Conservation (phyloP, 176 grass and related monocot species). For the Triticum urartu region DNA sequence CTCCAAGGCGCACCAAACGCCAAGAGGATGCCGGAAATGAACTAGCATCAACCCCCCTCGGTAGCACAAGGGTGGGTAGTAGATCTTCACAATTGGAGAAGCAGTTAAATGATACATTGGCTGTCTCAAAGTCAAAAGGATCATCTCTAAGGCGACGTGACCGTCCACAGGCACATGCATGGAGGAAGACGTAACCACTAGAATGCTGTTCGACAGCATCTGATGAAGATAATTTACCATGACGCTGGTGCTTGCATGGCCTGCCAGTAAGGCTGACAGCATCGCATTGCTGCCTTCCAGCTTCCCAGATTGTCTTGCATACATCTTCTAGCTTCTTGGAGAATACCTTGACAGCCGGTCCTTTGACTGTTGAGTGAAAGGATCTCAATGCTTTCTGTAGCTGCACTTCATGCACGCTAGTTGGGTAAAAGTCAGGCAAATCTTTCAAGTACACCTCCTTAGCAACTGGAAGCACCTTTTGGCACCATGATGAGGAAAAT, state of each 20-base stretch:
- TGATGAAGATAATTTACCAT: conserved; percentile 39
- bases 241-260: conserved; percentile 78
- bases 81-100: conserved; percentile 86
- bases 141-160: conserved; percentile 77
- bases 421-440: conserved; percentile 82
- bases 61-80: conserved; percentile 68
- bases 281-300: conserved; percentile 92
- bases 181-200: conserved; percentile 81
- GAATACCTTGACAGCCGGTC: conserved; percentile 66
- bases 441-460: conserved; percentile 79
- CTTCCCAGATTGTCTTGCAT: conserved; percentile 83
- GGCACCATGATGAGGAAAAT: conserved; percentile 93
- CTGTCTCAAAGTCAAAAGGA: conserved; percentile 84
- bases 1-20: conserved; percentile 81
- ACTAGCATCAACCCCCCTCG: conserved; percentile 34
- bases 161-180: conserved; percentile 95
- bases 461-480: conserved; percentile 78
- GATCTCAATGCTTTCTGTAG: conserved; percentile 70
- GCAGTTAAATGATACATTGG: conserved; percentile 73
- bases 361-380: conserved; percentile 83
- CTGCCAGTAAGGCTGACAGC: conserved; percentile 78
- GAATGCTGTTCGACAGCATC: conserved; percentile 54
- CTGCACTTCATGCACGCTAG: conserved; percentile 61
- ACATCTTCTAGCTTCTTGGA: conserved; percentile 82
- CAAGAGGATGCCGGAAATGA: conserved; percentile 55